Evolutionary conservation across 306 rosid genomes (phyloP), one percentile per base, ranked within the genome.

Genomic region (Alnus glutinosa): DNA sequence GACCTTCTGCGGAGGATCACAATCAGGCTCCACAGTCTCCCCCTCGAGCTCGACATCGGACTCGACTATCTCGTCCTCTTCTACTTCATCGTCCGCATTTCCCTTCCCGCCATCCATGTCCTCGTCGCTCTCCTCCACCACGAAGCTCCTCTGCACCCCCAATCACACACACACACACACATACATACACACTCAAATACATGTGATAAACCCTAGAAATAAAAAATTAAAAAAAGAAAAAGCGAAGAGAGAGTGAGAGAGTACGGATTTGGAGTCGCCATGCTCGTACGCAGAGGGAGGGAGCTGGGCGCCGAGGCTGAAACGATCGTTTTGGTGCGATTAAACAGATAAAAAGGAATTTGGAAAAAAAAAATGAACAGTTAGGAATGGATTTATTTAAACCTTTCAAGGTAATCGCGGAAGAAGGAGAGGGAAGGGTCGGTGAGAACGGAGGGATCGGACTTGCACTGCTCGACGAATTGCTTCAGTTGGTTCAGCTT

Each of bases 371-470:
- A 9, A 63, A n/a, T 3, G 59, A 57, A 12, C 42, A 3, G 2
- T 5, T 5, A 68, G 79, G 70, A 78, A 18, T 50, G 2, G 18
- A 9, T 18, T 64, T 28, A 9, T 18, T 64, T 28, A 28, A 61
- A 91, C 98, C 97, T 93, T 62, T 91, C 89, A 58, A 93, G 88
- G 57, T 89, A 93, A 14, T 93, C 98, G 79, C 98, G 97, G 94
- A 93, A 93, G 88, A 93, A 93, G 23, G 92, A 91, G 48, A 93
- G 97, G 36, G 97, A 85, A 75, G 97, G 98, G 71, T 93, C 97
- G 79, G 67, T 57, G 83, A 93, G 97, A 32, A 84, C 4, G 32
- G 93, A 89, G 76, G 98, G 98, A 66, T 88, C 63, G 80, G 98
- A 83, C 87, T 93, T 90, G 83, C 89, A 86, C 90, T 88, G 91